phyloP scores from a whole-genome alignment of 2,329 filamentous ascomycete species.

The Karstenula rhodostoma region DNA sequence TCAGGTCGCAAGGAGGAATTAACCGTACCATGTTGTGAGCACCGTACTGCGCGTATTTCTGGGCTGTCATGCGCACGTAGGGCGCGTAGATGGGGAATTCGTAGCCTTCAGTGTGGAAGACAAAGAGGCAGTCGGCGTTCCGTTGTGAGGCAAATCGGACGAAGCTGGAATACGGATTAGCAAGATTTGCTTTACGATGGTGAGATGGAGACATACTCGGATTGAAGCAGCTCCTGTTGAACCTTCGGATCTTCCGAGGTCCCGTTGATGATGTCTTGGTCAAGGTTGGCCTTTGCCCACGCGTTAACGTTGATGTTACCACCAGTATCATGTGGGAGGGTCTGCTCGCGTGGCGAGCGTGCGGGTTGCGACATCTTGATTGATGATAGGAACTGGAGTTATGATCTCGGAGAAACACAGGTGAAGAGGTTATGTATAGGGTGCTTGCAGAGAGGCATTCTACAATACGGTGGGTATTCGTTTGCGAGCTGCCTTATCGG shows the following conservation, averaged over 20 bases:
- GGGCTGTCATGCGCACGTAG: not conserved
- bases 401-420: not conserved
- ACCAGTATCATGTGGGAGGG: not conserved
- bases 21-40: not conserved
- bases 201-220: not conserved
- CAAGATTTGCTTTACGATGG: too few relatives aligned
- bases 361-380: not conserved
- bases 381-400: not conserved
- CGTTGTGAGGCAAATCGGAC: not conserved
- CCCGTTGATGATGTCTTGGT: not conserved
- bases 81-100: not conserved
- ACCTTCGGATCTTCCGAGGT: not conserved
- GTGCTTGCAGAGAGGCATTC: not conserved
- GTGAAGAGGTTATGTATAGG: not conserved
- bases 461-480: not conserved
- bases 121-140: not conserved
- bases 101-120: not conserved
- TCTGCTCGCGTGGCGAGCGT: not conserved
- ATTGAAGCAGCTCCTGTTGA: not conserved
- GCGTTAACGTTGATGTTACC: not conserved
- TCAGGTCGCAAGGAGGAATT: not conserved
- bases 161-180: not conserved
- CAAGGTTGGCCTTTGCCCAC: not conserved
- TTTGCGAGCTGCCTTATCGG: not conserved
- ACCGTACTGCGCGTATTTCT: not conserved